These are phyloP conservation scores for Astragalus membranaceus DNA, from an alignment of 306 rosid genomes.

Conservation along the genomic window DNA sequence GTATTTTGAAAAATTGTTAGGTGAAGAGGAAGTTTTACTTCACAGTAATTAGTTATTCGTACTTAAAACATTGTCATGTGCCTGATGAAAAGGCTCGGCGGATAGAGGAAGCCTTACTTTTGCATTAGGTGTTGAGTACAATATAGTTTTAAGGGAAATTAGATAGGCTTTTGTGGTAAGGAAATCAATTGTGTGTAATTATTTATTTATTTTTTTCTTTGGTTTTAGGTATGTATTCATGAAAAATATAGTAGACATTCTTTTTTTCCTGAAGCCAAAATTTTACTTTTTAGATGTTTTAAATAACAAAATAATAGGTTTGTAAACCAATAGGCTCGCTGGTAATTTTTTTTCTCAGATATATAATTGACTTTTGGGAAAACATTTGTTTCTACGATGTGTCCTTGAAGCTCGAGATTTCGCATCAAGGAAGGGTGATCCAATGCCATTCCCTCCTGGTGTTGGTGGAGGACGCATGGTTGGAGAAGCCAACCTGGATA, in stretches of 20 bases:
- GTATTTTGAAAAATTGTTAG: conserved; percentile 3
- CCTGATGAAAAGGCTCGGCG: conserved; percentile 1
- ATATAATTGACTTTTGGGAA: conserved; percentile 45
- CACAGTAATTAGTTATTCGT: not conserved
- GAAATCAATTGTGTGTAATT: not conserved
- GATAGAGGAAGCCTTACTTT: conserved; percentile 14
- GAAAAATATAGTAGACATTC: not conserved
- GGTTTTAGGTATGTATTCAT: not conserved
- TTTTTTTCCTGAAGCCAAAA: not conserved
- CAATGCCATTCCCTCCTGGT: conserved; percentile 99
- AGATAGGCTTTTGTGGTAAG: not conserved
- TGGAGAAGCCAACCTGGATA: conserved; percentile 55
- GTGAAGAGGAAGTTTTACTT: conserved; percentile 9
- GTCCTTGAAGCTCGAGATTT: conserved; percentile 71
- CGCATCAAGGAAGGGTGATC: conserved; percentile 75
- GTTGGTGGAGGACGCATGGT: conserved; percentile 90
- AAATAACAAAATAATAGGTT: not conserved
- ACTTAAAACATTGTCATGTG: conserved; percentile 8
- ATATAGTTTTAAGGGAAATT: not conserved
- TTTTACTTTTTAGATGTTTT: not conserved
- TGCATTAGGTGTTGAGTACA: not conserved
- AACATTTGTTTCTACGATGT: conserved; percentile 45
- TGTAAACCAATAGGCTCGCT: conserved; percentile 19
- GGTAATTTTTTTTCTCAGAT: conserved; percentile 21
- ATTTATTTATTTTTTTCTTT: not conserved